These are phyloP conservation scores for Candida sanyaensis DNA, from an alignment of 1,139 yeast species.

Conservation along the genomic window DNA sequence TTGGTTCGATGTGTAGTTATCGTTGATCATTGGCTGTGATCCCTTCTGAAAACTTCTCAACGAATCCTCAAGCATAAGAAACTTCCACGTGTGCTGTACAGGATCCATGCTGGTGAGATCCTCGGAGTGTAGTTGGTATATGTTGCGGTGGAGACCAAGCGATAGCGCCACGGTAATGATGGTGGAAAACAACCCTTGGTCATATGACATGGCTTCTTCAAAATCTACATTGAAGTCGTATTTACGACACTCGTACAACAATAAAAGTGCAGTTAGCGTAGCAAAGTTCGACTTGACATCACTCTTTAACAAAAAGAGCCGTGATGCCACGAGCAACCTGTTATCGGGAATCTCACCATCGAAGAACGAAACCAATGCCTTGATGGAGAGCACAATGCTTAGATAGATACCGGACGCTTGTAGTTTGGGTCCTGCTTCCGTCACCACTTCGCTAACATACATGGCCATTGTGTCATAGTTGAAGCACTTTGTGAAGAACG, in stretches of 20 bases:
- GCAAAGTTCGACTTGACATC: neutral
- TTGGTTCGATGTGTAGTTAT: constrained; percentile 1
- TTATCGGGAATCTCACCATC: neutral
- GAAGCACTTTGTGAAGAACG: neutral
- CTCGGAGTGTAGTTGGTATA: neutral
- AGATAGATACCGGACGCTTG: neutral
- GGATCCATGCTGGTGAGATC: neutral
- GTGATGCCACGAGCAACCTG: neutral
- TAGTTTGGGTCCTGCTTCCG: neutral
- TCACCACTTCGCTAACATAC: neutral
- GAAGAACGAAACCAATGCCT: neutral
- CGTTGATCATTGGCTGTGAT: constrained; percentile 3
- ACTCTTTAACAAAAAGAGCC: neutral
- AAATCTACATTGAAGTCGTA: constrained; percentile 6
- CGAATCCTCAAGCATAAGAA: constrained; percentile 2
- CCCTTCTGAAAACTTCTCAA: constrained; percentile 6
- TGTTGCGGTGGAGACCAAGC: constrained; percentile 1
- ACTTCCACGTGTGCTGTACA: constrained; percentile 3
- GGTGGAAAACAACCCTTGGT: constrained; percentile 3
- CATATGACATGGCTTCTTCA: constrained; percentile 3
- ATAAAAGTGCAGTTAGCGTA: neutral
- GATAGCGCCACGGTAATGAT: neutral
- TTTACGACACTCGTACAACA: constrained; percentile 3
- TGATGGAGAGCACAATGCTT: neutral
- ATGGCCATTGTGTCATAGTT: neutral